phyloP scores from a whole-genome alignment of 768 basidiomycete species.

The Amanita pseudoporphyria region DNA sequence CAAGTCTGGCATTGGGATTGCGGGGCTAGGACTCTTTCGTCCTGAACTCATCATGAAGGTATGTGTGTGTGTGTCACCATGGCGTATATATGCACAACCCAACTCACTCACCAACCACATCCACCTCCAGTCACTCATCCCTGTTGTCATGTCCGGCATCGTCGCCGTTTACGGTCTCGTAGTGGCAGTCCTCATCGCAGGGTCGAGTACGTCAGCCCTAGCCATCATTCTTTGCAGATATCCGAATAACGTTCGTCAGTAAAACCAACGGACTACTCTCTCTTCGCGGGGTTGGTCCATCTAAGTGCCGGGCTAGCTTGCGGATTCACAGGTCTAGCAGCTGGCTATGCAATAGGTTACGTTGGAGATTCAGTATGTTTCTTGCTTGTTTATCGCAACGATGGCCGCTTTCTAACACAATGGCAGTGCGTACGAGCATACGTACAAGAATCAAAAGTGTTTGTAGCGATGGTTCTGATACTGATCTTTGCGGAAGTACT shows the following conservation, averaged over 20 bases:
- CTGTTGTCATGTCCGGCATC: conserved; percentile 97
- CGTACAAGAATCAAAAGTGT: conserved; percentile 82
- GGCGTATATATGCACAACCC: not conserved
- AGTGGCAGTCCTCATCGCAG: conserved; percentile 87
- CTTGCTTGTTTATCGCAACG: not conserved
- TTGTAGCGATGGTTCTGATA: conserved; percentile 94
- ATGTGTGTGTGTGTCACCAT: conserved; percentile 13
- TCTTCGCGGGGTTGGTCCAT: conserved; percentile 86
- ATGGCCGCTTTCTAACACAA: not conserved
- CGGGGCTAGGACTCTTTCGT: conserved; percentile 86
- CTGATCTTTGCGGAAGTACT: conserved; percentile 90
- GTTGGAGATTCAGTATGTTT: conserved; percentile 84
- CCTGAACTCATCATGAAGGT: conserved; percentile 99
- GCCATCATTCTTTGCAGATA: not conserved
- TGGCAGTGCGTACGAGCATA: conserved; percentile 82
- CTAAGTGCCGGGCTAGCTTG: conserved; percentile 89
- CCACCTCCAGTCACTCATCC: conserved; percentile 69
- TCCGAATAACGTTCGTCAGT: conserved; percentile 32
- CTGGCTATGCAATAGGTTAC: conserved; percentile 90
- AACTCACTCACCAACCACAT: conserved; percentile 1
- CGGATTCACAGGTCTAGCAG: conserved; percentile 84
- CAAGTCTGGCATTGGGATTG: conserved; percentile 95
- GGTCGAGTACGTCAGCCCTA: conserved; percentile 30
- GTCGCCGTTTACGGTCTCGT: conserved; percentile 97
- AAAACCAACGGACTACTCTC: conserved; percentile 57